phyloP scores from a whole-genome alignment of 805 yeast genomes.

The Nakazawaea holstii region DNA sequence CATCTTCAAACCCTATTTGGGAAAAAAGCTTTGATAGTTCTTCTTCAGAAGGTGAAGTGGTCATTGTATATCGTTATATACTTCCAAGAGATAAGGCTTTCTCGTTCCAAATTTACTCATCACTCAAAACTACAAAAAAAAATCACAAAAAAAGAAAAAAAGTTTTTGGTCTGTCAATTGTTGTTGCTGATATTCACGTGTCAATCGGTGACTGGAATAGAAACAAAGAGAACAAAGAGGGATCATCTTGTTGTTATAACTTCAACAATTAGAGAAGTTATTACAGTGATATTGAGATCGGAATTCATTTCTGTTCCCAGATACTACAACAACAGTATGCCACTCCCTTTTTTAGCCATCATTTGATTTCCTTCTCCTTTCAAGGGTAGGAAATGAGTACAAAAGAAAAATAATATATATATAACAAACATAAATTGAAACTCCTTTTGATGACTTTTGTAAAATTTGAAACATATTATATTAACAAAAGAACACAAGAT shows the following conservation, averaged over 20 bases:
- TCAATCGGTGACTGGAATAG: no score
- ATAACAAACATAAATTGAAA: no score
- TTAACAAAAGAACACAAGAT: not conserved
- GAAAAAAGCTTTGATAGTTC: constrained; percentile 29
- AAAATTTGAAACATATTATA: not conserved
- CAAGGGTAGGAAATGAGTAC: no score
- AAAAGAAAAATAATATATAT: no score
- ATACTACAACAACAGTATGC: not conserved
- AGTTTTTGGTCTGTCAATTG: not conserved
- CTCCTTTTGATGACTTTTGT: no score
- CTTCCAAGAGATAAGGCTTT: not conserved
- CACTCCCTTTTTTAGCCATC: not conserved
- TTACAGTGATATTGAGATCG: no score
- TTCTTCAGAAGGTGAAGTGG: constrained; percentile 16
- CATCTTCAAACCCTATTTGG: constrained; percentile 61
- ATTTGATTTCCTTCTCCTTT: no score
- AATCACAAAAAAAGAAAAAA: not conserved
- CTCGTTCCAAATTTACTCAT: not conserved
- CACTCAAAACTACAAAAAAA: not conserved
- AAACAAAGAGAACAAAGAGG: not conserved
- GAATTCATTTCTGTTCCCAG: no score
- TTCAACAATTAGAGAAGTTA: no score
- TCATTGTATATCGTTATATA: not conserved
- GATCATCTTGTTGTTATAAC: not conserved
- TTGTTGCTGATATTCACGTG: no score